A percentile compares a stretch with the other conserved stretches of the same genome.
Evolutionary conservation across 768 basidiomycete species (phyloP).

Genomic region (Candolleomyces aberdarensis): DNA sequence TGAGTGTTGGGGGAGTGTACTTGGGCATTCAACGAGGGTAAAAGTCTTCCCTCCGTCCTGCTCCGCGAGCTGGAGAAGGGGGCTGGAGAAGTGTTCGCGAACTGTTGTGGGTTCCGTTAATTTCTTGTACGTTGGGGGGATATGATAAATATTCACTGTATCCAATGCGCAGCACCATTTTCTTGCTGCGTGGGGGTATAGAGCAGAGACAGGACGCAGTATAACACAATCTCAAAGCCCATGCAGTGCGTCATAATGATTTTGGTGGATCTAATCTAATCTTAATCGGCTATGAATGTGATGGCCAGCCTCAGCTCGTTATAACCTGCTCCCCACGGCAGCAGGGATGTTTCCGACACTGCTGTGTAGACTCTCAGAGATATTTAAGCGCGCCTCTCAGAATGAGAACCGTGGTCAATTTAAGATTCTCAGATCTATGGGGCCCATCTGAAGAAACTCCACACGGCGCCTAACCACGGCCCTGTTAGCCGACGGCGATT

Average conservation of each 20-base stretch:
- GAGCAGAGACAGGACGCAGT: not conserved
- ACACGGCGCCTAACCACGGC: no score
- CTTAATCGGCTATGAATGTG: not conserved
- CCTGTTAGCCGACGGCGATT: no score
- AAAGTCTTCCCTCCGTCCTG: slow-evolving; percentile 71
- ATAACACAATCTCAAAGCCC: no score
- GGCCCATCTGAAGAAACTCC: no score
- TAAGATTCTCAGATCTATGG: no score
- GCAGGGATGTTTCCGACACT: no score
- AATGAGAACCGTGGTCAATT: no score
- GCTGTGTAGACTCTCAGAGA: no score
- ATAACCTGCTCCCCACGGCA: no score
- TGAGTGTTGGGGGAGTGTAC: slow-evolving; percentile 36
- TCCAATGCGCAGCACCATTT: slow-evolving; percentile 42
- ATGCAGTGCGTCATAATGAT: no score
- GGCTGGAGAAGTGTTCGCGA: slow-evolving; percentile 89
- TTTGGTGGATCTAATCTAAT: not conserved
- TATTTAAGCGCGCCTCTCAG: no score
- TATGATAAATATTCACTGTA: slow-evolving; percentile 33
- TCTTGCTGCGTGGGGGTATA: not conserved
- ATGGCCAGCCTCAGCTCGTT: not conserved
- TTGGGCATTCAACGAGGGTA: slow-evolving; percentile 85
- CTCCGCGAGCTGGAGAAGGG: slow-evolving; percentile 81
- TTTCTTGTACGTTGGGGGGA: not conserved
- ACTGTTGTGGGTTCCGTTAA: slow-evolving; percentile 35